These are phyloP conservation scores for Penicillium frequentans DNA, from an alignment of 2,329 filamentous ascomycete species.

Conservation along the genomic window DNA sequence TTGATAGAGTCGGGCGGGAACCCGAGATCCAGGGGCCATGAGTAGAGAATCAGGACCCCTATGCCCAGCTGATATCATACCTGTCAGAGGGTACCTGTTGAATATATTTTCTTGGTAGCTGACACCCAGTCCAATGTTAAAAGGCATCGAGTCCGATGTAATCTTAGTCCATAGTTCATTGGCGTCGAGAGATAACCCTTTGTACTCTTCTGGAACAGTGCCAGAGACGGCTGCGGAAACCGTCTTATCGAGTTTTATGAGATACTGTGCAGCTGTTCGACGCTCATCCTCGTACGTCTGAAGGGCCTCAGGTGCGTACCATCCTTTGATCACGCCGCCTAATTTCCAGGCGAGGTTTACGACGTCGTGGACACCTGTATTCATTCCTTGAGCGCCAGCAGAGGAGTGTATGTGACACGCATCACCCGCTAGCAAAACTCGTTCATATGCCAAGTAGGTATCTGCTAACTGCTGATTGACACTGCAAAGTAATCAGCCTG, in stretches of 20 bases:
- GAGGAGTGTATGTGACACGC: neutral
- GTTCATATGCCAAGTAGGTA: neutral
- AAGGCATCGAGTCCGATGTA: neutral
- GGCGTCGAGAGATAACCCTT: neutral
- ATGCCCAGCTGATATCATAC: neutral
- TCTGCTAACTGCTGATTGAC: neutral
- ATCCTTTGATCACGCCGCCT: neutral
- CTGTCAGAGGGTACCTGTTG: neutral
- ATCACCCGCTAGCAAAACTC: neutral
- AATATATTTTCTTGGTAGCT: neutral
- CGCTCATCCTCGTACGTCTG: neutral
- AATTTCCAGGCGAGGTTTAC: neutral
- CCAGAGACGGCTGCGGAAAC: neutral
- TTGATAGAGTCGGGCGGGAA: neutral
- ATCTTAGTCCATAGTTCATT: neutral
- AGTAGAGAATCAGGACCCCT: neutral
- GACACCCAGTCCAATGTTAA: neutral
- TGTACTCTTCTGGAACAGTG: neutral
- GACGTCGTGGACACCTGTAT: neutral
- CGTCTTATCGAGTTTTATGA: neutral
- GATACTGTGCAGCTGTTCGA: neutral
- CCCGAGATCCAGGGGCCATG: neutral
- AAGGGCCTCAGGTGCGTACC: neutral
- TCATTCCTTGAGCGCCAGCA: neutral
- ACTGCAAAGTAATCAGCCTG: neutral